Conservation (phyloP, 2,329 filamentous ascomycete species). For the Pyricularia pennisetigena region DNA sequence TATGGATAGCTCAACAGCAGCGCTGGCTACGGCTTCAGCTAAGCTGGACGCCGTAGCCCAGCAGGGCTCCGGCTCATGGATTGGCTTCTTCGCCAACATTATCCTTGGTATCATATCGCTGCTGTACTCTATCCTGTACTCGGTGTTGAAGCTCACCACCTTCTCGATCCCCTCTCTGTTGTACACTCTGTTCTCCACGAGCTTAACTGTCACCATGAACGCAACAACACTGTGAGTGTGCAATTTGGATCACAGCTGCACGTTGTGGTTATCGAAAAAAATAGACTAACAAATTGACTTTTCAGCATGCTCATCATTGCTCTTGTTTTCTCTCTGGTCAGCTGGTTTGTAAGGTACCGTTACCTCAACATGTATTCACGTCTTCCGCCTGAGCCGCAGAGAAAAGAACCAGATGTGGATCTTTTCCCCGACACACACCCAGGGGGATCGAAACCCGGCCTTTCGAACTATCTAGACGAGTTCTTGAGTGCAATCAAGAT, state of each 20-base stretch:
- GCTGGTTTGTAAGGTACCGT: constrained; percentile 90
- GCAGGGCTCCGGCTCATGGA: constrained; percentile 39
- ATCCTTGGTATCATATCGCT: constrained; percentile 45
- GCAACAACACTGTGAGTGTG: constrained; percentile 76
- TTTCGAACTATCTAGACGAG: constrained; percentile 95
- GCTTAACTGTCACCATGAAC: constrained; percentile 96
- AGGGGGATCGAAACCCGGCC: constrained; percentile 76
- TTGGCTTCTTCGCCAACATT: constrained; percentile 45
- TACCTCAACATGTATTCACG: constrained; percentile 96
- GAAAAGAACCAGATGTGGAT: constrained; percentile 92
- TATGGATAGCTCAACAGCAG: constrained; percentile 20
- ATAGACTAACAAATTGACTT: constrained; percentile 6
- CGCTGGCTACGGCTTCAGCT: constrained; percentile 28
- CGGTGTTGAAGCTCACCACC: constrained; percentile 73
- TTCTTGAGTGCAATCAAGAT: constrained; percentile 98
- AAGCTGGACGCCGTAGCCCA: constrained; percentile 23
- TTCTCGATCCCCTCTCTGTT: constrained; percentile 84
- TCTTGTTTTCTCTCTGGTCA: constrained; percentile 71
- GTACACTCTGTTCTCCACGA: constrained; percentile 84
- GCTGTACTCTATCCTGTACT: constrained; percentile 57
- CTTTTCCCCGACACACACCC: constrained; percentile 91
- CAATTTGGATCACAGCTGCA: neutral
- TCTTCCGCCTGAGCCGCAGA: constrained; percentile 84
- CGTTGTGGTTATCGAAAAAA: neutral
- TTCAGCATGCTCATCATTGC: constrained; percentile 64